Base-by-base conservation (phyloP, 2,329 filamentous ascomycete genomes). In the Fusarium sp. region DNA sequence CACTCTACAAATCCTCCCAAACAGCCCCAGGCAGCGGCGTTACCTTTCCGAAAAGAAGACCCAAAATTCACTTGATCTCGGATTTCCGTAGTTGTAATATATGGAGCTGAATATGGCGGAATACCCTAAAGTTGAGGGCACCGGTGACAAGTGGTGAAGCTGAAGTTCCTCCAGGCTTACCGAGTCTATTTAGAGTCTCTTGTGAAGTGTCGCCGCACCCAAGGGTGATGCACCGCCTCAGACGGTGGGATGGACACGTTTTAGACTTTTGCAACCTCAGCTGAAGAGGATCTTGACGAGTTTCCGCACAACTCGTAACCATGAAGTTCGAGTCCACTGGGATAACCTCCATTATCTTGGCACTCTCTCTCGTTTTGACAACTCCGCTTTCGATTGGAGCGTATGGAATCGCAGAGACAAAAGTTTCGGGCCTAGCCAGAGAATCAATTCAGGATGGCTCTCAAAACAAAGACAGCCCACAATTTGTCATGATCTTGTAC, bases 401-500 rank as follows among this genome's bases (percentile, higher is more conserved):
- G 6, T 22, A 27, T 27, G 16, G 16, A 11, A 4, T 59, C 8
- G 5, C 18, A 50, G 16, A 5, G 16, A 2, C 9, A 7, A 29
- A 29, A 7, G 16, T 11, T 1, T n/a, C 5, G 5, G 45, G 6
- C 2, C 3, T 10, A 6, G 4, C 45, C 6, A 9, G 18, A 14
- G 13, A 31, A 22, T n/a, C 14, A 13, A 11, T 4, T 3, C 20
- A 10, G 7, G 10, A 16, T 57, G 52, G n/a, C 52, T 18, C 27
- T 14, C 27, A 52, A 13, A 52, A 18, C 14, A 33, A 16, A 5
- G 31, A 57, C 31, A 36, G 31, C 18, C 52, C 58, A 5, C 38
- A 25, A 20, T 69, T 52, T n/a, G 27, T 54, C 4, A 65, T 68
- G 8, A 54, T 13, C 27, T 63, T 62, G 64, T 66, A 9, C n/a